These are phyloP conservation scores for Mixia osmundae DNA, from an alignment of 1,284 basidiomycete species.

Conservation along the genomic window DNA sequence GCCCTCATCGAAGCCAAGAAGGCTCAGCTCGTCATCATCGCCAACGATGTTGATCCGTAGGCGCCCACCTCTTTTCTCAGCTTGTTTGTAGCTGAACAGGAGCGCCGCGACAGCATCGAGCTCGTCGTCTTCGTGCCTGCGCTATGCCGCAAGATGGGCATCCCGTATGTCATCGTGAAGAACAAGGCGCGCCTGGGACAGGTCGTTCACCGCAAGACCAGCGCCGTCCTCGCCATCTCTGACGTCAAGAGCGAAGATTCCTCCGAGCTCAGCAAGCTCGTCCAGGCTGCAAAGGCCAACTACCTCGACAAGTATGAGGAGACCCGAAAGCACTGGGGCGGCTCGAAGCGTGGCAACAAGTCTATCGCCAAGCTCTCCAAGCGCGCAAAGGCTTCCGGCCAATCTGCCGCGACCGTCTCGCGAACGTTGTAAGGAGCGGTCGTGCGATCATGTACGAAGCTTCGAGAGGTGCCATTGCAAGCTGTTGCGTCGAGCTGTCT, in stretches of 20 bases:
- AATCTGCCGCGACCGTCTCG: no score
- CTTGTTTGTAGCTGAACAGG: no score
- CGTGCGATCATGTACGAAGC: no score
- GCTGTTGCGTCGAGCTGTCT: no score
- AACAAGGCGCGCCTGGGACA: conserved; percentile 85
- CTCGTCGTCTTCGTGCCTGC: conserved; percentile 95
- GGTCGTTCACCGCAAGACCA: conserved; percentile 94
- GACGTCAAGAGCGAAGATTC: conserved; percentile 87
- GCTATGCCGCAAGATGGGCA: conserved; percentile 96
- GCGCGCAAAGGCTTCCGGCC: conserved; percentile 73
- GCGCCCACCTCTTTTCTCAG: no score
- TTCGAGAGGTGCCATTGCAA: no score
- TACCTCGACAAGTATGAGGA: conserved; percentile 95
- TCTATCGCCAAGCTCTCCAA: conserved; percentile 57
- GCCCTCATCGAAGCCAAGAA: conserved; percentile 85
- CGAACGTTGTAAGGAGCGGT: no score
- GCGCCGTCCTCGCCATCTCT: conserved; percentile 70
- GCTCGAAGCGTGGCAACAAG: conserved; percentile 55
- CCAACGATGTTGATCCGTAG: conserved; percentile 98
- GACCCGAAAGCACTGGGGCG: conserved; percentile 76
- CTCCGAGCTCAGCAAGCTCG: conserved; percentile 73
- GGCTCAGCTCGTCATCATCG: conserved; percentile 86
- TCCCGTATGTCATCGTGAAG: conserved; percentile 80
- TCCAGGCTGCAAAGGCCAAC: conserved; percentile 91
- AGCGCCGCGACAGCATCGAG: no score